Percentiles rank a stretch among this genome's conserved stretches.
Conservation (phyloP, 106 monocot species). For the Cymbidium sinense region DNA sequence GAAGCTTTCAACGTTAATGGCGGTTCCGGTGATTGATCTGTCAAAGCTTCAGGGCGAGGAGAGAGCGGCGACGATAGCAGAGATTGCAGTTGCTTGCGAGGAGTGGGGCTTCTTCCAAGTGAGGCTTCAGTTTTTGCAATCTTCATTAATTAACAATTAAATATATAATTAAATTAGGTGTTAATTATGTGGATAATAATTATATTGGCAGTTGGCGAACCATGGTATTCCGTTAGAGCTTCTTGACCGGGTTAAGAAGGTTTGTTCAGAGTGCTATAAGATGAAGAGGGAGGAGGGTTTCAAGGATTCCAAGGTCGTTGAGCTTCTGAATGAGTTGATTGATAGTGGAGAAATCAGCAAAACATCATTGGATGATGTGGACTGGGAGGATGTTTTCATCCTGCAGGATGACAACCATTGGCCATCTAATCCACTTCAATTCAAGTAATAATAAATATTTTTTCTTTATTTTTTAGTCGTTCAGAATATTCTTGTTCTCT, state of each 20-base stretch:
- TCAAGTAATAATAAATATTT: slow-evolving; percentile 25
- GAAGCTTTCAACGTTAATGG: slow-evolving; percentile 2
- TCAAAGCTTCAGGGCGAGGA: slow-evolving; percentile 31
- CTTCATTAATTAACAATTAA: too few relatives aligned
- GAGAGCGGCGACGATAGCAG: slow-evolving; percentile 23
- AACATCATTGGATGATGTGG: slow-evolving; percentile 27
- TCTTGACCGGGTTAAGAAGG: slow-evolving; percentile 54
- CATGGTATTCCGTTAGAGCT: slow-evolving; percentile 55
- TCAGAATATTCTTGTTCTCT: too few relatives aligned
- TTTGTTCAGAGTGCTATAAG: slow-evolving; percentile 41
- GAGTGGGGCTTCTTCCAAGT: slow-evolving; percentile 78
- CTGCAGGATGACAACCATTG: slow-evolving; percentile 40
- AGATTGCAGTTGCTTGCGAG: slow-evolving; percentile 44
- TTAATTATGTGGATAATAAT: background rate
- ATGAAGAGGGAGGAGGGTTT: slow-evolving; percentile 46
- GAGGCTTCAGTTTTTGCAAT: background rate
- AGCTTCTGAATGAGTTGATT: slow-evolving; percentile 19
- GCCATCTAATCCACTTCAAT: slow-evolving; percentile 44
- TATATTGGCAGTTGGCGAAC: slow-evolving; percentile 40
- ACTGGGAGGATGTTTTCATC: slow-evolving; percentile 54
- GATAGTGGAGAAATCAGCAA: slow-evolving; percentile 6
- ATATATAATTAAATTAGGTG: background rate
- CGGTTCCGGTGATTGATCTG: slow-evolving; percentile 47
- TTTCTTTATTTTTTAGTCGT: too few relatives aligned
- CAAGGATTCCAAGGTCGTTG: slow-evolving; percentile 38